Evolutionary conservation across 805 yeast genomes (phyloP).

Genomic region (Saturnispora sekii): DNA sequence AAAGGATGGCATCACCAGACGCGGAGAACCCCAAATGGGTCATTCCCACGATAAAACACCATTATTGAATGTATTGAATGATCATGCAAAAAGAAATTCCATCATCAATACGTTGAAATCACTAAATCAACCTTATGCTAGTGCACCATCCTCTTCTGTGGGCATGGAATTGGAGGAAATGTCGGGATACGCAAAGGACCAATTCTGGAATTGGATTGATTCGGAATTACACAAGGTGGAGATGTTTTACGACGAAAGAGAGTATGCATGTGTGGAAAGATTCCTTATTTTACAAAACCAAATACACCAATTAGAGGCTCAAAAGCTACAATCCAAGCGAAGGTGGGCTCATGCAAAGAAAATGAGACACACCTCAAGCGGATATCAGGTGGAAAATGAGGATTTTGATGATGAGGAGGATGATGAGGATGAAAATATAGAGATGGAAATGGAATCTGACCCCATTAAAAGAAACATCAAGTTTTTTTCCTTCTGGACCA

Average conservation of each 20-base stretch:
- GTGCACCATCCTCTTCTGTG: background rate
- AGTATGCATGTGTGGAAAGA: conserved; percentile 49
- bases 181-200: conserved; percentile 31
- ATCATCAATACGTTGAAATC: background rate
- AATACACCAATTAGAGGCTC: conserved; percentile 51
- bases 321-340: conserved; percentile 26
- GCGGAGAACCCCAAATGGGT: no score
- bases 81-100: background rate
- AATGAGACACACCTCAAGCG: conserved; percentile 4
- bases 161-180: conserved; percentile 24
- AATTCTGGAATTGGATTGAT: conserved; percentile 63
- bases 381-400: conserved; percentile 13
- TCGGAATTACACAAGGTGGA: conserved; percentile 51
- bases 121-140: background rate
- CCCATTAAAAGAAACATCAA: conserved; percentile 13
- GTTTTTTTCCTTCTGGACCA: conserved; percentile 18
- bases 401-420: conserved; percentile 10
- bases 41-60: conserved; percentile 11
- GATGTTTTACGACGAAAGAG: conserved; percentile 49
- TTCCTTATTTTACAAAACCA: conserved; percentile 60
- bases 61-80: conserved; percentile 1
- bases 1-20: no score
- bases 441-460: conserved; percentile 6
- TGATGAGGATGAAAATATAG: conserved; percentile 8
- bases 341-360: conserved; percentile 11